Evolutionary conservation across 257 asterid species (phyloP), one percentile per base, ranked within the genome.

Genomic region (Solanum bulbocastanum): DNA sequence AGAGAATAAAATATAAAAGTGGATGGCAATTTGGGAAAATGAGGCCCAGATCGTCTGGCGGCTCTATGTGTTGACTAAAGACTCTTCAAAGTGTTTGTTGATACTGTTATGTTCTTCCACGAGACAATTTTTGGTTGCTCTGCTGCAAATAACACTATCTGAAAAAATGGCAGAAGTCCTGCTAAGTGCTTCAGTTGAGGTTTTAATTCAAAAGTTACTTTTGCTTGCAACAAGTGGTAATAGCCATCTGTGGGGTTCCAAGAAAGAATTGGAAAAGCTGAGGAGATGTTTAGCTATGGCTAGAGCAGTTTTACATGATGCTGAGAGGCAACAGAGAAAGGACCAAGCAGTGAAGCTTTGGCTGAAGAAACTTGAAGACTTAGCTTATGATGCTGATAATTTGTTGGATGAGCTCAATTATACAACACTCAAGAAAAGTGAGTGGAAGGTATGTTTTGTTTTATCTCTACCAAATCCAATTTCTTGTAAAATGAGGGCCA

Each of bases 381-480:
- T 86, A 35, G 87, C 89, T 16, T 87, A 42, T 10, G 88, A 86
- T 6, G 89, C 91, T 10, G 88, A 88, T 22, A 1, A 76, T 22
- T 71, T 90, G 35, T 73, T 91, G 88, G 93, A 91, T 30, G 89
- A 88, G 82, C 27, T 89, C 81, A 88, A 76, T 65, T 86, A 89
- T 33, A 44, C 73, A 23, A 62, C 39, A 10, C 52, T 88, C 10
- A 32, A 49, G 60, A 33, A 37, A 75, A 60, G 81, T 15, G 35
- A 15, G 72, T 39, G 27, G 22, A 85, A 75, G 87, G 89, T 71
- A 33, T 37, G 46, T 8, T 30, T 30, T 11, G 22, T 37, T 81
- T 78, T 81, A 56, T 62, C 85, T 3, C 13, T 1, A 4, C 82
- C 42, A 32, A 85, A 16, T 37, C 76, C 22, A 20, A 1, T 25